Evolutionary conservation across 2,329 filamentous ascomycete species (phyloP), one percentile per base, ranked within the genome.

Genomic region (Juglanconis juglandina): DNA sequence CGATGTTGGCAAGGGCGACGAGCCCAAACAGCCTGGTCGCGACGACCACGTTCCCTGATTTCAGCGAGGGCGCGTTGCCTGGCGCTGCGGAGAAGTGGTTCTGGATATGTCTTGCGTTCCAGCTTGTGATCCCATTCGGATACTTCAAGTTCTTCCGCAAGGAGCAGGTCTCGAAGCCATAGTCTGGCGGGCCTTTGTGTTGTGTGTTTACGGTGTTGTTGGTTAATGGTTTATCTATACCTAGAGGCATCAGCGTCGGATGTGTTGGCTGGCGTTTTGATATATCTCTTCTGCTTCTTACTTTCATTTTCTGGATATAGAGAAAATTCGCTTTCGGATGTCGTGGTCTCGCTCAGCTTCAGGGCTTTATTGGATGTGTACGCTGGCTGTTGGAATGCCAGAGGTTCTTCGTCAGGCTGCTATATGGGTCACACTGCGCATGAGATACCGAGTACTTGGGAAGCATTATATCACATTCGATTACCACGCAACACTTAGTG

Each of bases 11-110:
- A 0, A 72, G 86, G 57, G 84, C 82, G 4, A 82, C 81, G 56
- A 84, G 83, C 11, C 86, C 87, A 0, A 83, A 88, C 70, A 79
- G 77, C 3, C 76, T 84, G 35, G 86, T 86, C 0, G 85, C 86
- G 4, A 84, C 84, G 2, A 75, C 78, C 8, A 84, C 87, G 14
- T 88, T 87, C 64, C 86, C 86, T 0, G 84, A 87, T 70, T 80
- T 88, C 63, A 80, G 80, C 24, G 76, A 77, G 56, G 78, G 78
- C 1, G 68, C 77, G 41, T 70, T 72, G 46, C 72, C 76, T 14
- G 79, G 79, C 2, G 69, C 85, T 24, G 77, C 72, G n/a, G 78
- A 79, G 63, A 74, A 77, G 24, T 83, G 80, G 77, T 88, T 88
- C 70, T 88, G 86, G 86, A 74, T 87, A 61, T 82, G 80, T 52